Evolutionary conservation across 1,284 basidiomycete genomes (phyloP), one percentile per base, ranked within the genome.

Genomic region (Lignosus rhinocerotis): DNA sequence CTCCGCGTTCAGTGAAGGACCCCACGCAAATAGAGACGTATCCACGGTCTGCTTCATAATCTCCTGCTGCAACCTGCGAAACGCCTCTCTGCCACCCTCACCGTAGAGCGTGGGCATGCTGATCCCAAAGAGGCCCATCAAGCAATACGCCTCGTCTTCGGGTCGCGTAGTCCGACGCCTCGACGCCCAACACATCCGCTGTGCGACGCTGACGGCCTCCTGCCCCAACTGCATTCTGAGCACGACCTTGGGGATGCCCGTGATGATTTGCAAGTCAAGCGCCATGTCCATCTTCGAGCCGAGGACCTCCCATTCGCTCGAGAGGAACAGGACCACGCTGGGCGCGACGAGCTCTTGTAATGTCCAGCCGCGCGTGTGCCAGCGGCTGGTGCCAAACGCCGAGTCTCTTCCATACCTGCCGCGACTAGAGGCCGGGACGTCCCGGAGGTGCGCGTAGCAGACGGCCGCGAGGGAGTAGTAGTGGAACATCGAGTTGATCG

Each of bases 61-160:
- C 41, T 47, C 56, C 33, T 53, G 25, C 30, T 57, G 56, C 2
- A 57, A 38, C 12, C 56, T 42, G 30, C 36, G 50, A 16, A 52
- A 57, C 6, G 56, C 50, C 14, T 36, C 30, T 7, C 45, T 17
- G 6, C 56, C n/a, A n/a, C n/a, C 56, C n/a, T 58, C 56, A 5
- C 56, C 56, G 30, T 58, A 58, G 16, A 58, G 38, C 1, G 45
- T 58, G 10, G 56, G 51, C 46, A 58, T 58, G 33, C 39, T 50
- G 47, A 58, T 32, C 2, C 17, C 41, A 34, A 58, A 53, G 10
- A 58, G 30, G 16, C 56, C 56, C 36, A 58, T 32, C 16, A 58
- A 48, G 19, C 43, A 53, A 48, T 58, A 58, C 1, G 56, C 56
- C 51, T 44, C 47, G 46, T 58, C 56, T 33, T 58, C 56, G 3